Percentiles rank a stretch among this genome's conserved stretches.
Conservation (phyloP, 2,329 filamentous ascomycete species). For the Paecilomyces sp. region DNA sequence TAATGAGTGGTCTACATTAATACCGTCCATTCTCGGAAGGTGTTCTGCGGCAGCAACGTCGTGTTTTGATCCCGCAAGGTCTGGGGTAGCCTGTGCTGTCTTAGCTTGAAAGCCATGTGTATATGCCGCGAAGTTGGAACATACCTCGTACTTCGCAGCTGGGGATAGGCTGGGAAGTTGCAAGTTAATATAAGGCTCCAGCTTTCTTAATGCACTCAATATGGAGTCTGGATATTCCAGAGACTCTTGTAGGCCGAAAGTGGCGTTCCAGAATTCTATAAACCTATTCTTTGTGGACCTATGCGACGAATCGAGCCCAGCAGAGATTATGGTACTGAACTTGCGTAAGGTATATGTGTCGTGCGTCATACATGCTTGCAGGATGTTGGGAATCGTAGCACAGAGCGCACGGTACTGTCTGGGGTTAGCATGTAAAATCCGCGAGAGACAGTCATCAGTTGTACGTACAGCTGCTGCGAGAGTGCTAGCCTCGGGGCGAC, state of each 20-base stretch:
- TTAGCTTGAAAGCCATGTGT: constrained; percentile 2
- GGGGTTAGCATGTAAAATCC: constrained; percentile 12
- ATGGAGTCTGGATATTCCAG: constrained; percentile 61
- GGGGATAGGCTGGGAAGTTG: constrained; percentile 42
- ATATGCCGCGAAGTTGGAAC: neutral
- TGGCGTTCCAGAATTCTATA: constrained; percentile 60
- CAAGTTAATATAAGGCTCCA: constrained; percentile 51
- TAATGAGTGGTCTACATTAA: constrained; percentile 1
- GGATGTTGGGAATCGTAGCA: constrained; percentile 20
- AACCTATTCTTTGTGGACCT: constrained; percentile 45
- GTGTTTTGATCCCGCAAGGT: constrained; percentile 33
- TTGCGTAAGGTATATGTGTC: constrained; percentile 39
- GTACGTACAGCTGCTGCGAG: constrained; percentile 28
- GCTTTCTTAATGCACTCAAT: constrained; percentile 53
- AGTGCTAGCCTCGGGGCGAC: constrained; percentile 21
- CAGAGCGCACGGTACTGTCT: constrained; percentile 26
- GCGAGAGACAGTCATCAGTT: constrained; percentile 1
- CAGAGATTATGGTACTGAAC: constrained; percentile 44
- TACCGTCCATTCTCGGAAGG: constrained; percentile 7
- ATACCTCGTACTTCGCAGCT: constrained; percentile 25
- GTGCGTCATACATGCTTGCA: constrained; percentile 21
- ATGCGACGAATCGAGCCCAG: constrained; percentile 48
- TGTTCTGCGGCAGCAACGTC: constrained; percentile 34
- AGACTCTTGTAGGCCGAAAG: constrained; percentile 54
- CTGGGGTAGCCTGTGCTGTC: constrained; percentile 5